Evolutionary conservation across 208 protist genomes (phyloP).

Genomic region (Acanthamoeba sp.): DNA sequence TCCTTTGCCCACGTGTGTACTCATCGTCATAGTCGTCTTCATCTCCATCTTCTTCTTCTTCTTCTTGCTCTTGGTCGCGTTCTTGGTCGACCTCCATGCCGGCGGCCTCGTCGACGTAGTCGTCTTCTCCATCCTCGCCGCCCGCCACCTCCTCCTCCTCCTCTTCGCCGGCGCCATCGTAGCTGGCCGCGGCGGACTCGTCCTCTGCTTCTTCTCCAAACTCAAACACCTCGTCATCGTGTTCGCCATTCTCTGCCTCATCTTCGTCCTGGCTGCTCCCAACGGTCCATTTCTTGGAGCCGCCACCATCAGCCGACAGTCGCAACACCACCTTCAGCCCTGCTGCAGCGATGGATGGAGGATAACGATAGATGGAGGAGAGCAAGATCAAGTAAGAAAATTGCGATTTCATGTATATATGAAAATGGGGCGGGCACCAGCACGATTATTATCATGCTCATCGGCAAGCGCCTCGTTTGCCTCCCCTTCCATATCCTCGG

Average conservation of each 20-base stretch:
- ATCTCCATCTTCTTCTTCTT: background rate
- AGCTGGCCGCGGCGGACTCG: no score
- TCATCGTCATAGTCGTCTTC: background rate
- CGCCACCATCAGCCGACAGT: background rate
- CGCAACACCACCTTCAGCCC: conserved; percentile 24
- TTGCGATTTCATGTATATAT: background rate
- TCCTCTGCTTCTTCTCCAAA: no score
- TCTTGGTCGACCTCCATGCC: no score
- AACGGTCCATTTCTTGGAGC: background rate
- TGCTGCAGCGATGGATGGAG: background rate
- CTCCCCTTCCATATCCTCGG: no score
- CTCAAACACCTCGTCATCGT: background rate
- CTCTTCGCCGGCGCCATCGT: no score
- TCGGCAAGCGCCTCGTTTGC: no score
- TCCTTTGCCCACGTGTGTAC: background rate
- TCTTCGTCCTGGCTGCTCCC: background rate
- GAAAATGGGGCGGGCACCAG: no score
- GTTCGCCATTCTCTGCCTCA: background rate
- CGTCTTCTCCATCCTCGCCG: no score
- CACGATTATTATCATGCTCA: no score
- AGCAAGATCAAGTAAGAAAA: background rate
- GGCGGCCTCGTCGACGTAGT: no score
- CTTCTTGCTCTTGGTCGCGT: background rate
- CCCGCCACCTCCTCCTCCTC: no score
- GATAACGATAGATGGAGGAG: background rate